Evolutionary conservation across 1,284 basidiomycete genomes (phyloP), one percentile per base, ranked within the genome.

Genomic region (Ustilago trichophora): DNA sequence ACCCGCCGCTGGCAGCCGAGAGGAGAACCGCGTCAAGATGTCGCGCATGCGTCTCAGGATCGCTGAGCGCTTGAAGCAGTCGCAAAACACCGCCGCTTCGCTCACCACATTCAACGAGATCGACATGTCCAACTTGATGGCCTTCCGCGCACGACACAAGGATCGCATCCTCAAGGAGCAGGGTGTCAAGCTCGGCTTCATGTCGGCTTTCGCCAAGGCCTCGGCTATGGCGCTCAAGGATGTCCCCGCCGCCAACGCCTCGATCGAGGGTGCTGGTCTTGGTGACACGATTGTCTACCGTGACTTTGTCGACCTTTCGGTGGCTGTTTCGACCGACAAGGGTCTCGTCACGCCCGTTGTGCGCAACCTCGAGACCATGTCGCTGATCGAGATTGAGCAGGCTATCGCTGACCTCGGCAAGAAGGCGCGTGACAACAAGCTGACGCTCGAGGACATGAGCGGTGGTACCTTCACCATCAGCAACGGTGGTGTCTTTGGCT

Each of bases 91-190:
- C 12, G 96, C 95, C 10, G 95, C 95, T 40, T 93, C 93, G 56
- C 84, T 98, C 69, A 98, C 96, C 47, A 98, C 95, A 37, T 98
- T 98, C 87, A 98, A 98, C 85, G 95, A 98, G 85, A 93, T 98
- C 81, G 95, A 98, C 85, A 98, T 98, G 95, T 93, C 91, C 38
- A 89, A 90, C 40, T 84, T 98, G 65, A 91, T 98, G 86, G 90
- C 91, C 48, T 90, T 98, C 89, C 90, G 96, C 76, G 89, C 90
- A 81, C 89, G 91, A 80, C 95, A 95, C 88, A 98, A 98, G 87
- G 93, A 98, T 73, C 86, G 88, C 52, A 85, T 98, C 44, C 85
- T 94, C 53, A 97, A 98, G 84, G 88, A 90, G 81, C 90, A 94
- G 76, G 94, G 93, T 43, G 89, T 98, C 83, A 98, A 98, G 85